Percentiles rank a stretch among this genome's conserved stretches.
These are phyloP conservation scores for Linum trigynum DNA, from an alignment of 345 rosid genomes.

Conservation along the genomic window DNA sequence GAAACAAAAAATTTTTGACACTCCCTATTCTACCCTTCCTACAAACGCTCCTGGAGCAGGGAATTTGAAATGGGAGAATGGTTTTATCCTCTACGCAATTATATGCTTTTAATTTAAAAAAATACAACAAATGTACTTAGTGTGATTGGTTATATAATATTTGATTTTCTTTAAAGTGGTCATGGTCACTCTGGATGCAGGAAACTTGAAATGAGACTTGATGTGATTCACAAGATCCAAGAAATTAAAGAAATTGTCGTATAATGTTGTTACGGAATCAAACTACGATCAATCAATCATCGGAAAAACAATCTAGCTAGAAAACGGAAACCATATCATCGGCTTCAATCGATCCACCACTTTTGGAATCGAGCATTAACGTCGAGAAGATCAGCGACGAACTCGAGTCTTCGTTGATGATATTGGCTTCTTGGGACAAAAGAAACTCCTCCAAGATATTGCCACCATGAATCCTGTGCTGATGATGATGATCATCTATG, in stretches of 20 bases:
- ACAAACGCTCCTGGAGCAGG: too few species aligned
- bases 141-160: too few species aligned
- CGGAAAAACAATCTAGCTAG: conserved; percentile 67
- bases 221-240: not conserved
- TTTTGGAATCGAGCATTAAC: conserved; percentile 22
- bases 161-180: too few species aligned
- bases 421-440: conserved; percentile 25
- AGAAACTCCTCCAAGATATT: conserved; percentile 50
- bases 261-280: too few species aligned
- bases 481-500: conserved; percentile 3
- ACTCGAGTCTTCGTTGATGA: not conserved
- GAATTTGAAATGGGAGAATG: too few species aligned
- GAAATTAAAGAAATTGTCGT: not conserved
- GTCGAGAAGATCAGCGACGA: conserved; percentile 10
- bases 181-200: too few species aligned
- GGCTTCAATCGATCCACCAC: conserved; percentile 10
- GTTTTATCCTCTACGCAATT: too few species aligned
- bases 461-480: conserved; percentile 20
- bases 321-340: conserved; percentile 23
- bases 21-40: too few species aligned
- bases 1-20: too few species aligned
- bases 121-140: too few species aligned
- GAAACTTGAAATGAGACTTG: too few species aligned
- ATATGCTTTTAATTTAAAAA: too few species aligned
- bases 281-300: not conserved